Evolutionary conservation across 2,329 filamentous ascomycete genomes (phyloP).

Genomic region (Aspergillus thermomutatus): DNA sequence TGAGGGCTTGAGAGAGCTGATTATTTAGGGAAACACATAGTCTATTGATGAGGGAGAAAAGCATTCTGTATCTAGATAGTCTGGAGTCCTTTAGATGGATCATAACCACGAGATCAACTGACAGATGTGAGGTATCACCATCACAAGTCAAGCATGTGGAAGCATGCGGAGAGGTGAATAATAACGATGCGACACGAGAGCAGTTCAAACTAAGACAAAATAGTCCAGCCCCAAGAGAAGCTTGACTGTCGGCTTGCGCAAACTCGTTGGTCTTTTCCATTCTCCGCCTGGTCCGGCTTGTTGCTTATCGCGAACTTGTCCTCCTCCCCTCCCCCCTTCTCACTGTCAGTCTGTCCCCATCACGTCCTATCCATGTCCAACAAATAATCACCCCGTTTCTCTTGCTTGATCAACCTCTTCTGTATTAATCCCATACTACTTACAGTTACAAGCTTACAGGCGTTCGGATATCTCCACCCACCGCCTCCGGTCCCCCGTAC

Average conservation of each 20-base stretch:
- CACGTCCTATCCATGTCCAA: too few species aligned
- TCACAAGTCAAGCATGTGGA: too few species aligned
- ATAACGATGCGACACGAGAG: constrained; percentile 11
- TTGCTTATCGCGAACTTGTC: constrained; percentile 40
- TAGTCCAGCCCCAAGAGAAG: constrained; percentile 27
- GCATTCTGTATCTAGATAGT: constrained; percentile 8
- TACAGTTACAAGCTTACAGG: not conserved
- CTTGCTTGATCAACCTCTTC: not conserved
- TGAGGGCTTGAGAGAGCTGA: constrained; percentile 46
- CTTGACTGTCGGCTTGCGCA: constrained; percentile 30
- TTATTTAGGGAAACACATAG: not conserved
- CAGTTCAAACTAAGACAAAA: not conserved
- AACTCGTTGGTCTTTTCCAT: constrained; percentile 18
- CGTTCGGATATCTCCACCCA: not conserved
- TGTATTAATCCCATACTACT: not conserved
- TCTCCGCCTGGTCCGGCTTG: constrained; percentile 15
- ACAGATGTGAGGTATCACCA: constrained; percentile 3
- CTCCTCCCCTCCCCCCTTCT: constrained; percentile 70
- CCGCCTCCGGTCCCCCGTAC: not conserved
- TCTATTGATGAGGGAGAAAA: not conserved
- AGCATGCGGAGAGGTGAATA: not conserved
- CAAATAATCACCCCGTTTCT: too few species aligned
- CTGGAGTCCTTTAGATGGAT: too few species aligned
- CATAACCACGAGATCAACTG: constrained; percentile 1
- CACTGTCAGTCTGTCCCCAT: constrained; percentile 34